Base-by-base conservation (phyloP, 306 rosid species). In the Trichosanthes truncata region DNA sequence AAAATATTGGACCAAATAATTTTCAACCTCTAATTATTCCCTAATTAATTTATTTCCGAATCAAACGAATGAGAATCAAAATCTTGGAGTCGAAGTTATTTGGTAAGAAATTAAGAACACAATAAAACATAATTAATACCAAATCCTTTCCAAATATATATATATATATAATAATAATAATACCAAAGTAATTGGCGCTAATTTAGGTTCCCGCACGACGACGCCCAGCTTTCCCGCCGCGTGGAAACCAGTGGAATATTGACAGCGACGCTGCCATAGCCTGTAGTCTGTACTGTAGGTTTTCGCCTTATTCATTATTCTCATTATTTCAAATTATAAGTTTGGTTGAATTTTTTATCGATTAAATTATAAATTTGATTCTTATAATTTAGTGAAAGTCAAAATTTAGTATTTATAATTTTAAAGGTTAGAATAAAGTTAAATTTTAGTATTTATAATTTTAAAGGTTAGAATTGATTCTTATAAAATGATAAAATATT, bases 161-260 rank as follows among this genome's bases (percentile, higher is more conserved):
- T n/a, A n/a, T n/a, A n/a, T n/a, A n/a, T n/a, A n/a, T n/a, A n/a
- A n/a, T 9, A 57, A 59, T 4, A 33, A 11, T 48, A 21, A n/a
- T 7, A 14, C 6, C 6, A 72, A 14, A 26, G 2, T 11, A 72
- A 26, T 13, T 23, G 77, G 77, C 77, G 77, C 77, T 72, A 72
- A 72, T 72, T 25, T 12, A 12, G 77, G 77, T 25, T 43, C 40
- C 26, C 9, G 23, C 59, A 72, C 59, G 77, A 66, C 52, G 49
- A 9, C 66, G 49, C 71, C 81, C 87, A 78, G 53, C 82, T 87
- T 88, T 83, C 78, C 38, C 71, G 82, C 83, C 60, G 82, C 78
- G 77, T 73, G 67, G 45, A 81, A 66, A 79, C 83, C 25, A 18
- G 13, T 31, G 48, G 1, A 69, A 26, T n/a, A 29, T 72, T 15